Percentiles rank a stretch among this genome's conserved stretches.
Evolutionary conservation across 1,284 basidiomycete genomes (phyloP).

Genomic region (Naganishia liquefaciens): DNA sequence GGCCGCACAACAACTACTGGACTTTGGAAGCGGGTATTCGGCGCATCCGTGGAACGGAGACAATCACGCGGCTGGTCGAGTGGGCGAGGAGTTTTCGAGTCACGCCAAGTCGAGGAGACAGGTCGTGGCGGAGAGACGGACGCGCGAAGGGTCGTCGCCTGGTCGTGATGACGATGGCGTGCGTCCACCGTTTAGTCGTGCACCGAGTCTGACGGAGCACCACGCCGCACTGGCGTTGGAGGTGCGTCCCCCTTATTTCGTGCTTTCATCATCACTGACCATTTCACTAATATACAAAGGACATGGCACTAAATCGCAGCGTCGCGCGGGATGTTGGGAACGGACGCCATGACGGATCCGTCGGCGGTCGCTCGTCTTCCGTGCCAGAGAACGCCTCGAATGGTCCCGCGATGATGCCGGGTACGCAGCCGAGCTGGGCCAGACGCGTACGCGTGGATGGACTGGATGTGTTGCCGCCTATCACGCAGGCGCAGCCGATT

Average conservation of each 20-base stretch:
- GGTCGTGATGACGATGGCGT: background rate
- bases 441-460: background rate
- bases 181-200: conserved; percentile 9
- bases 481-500: conserved; percentile 16
- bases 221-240: conserved; percentile 30
- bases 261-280: too few relatives aligned
- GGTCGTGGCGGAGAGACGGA: background rate
- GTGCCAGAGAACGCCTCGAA: background rate
- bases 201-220: conserved; percentile 28
- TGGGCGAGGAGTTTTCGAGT: background rate
- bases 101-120: too few relatives aligned
- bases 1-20: conserved; percentile 4
- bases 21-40: conserved; percentile 1
- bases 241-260: too few relatives aligned
- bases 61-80: background rate
- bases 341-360: background rate
- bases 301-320: conserved; percentile 22
- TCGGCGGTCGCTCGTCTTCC: background rate
- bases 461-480: conserved; percentile 15
- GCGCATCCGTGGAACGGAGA: background rate
- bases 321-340: conserved; percentile 7
- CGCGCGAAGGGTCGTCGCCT: background rate
- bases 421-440: conserved; percentile 26
- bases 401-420: conserved; percentile 7
- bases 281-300: background rate